Evolutionary conservation across 2,329 filamentous ascomycete genomes (phyloP), one percentile per base, ranked within the genome.

Genomic region (Trichoderma lentiforme): DNA sequence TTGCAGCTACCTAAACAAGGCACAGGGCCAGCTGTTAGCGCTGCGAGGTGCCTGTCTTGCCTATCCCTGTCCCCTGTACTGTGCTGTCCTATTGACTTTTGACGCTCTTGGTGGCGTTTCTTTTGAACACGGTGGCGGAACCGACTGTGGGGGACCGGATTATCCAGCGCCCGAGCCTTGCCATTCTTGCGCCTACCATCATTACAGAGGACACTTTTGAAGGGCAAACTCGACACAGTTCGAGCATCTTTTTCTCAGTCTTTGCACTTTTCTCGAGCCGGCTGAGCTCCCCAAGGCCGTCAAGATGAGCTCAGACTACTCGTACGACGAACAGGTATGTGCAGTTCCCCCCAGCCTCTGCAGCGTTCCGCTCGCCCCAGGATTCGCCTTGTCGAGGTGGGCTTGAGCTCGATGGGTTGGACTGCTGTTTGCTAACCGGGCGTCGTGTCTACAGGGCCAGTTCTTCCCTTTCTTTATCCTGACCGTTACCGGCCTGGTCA

Each of bases 381-480:
- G 32, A 30, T 66, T 66, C 65, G 67, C 57, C 36, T 67, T 47
- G 65, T 30, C 56, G 36, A 58, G 21, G 57, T 70, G 66, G 66
- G 66, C 67, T 69, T 57, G 36, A 53, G 39, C 58, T 39, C 6
- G 12, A 21, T 34, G 57, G 57, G 30, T n/a, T 53, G 6, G 68
- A 26, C 32, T 34, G 62, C 11, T 64, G 24, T 28, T 36, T 68
- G 67, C 72, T 74, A 70, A 74, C 53, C 15, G 3, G 30, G 47
- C 26, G 18, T 47, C 36, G n/a, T 53, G 24, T 73, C 57, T 34
- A 14, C 30, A 96, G 89, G 95, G 94, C 78, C 93, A 98, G 89
- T 98, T 98, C 86, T 99, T 98, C 87, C 96, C 97, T 76, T 97
- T 97, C 89, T 99, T 99, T 86, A 92, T 98, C 84, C 91, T 98